Percentiles rank a stretch among this genome's conserved stretches.
These are phyloP conservation scores for Jimgerdemannia flammicorona DNA, from an alignment of 192 early-diverging fungal genomes.

Conservation along the genomic window DNA sequence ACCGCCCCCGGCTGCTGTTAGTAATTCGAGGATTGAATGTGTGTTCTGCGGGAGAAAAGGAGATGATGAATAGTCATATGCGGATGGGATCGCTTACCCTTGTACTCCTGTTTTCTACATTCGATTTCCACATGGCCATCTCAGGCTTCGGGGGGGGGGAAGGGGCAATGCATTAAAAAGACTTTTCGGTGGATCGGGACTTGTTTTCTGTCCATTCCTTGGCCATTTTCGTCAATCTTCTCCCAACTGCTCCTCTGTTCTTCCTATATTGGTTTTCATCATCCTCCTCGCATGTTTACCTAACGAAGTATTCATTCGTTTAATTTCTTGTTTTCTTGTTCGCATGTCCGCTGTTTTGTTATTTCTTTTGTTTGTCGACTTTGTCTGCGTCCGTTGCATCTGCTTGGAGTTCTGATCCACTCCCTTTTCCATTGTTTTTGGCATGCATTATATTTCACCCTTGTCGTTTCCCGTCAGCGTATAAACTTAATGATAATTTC, in stretches of 20 bases:
- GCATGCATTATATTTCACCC: background rate
- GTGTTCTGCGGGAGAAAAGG: background rate
- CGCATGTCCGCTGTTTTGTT: no score
- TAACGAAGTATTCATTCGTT: background rate
- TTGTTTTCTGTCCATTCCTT: conserved; percentile 1
- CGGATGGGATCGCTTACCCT: no score
- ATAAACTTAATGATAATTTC: background rate
- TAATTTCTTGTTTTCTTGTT: background rate
- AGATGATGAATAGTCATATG: no score
- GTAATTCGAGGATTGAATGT: background rate
- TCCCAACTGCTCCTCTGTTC: background rate
- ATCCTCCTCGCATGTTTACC: background rate
- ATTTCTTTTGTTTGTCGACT: background rate
- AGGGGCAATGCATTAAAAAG: background rate
- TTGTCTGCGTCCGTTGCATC: background rate
- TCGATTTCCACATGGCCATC: no score
- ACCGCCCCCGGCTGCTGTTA: conserved; percentile 9
- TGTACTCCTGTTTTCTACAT: no score
- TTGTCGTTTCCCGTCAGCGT: background rate
- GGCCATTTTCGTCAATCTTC: background rate
- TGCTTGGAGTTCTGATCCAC: background rate
- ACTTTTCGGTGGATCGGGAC: background rate
- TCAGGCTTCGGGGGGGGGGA: background rate
- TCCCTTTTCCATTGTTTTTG: background rate
- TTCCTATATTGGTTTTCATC: background rate